These are phyloP conservation scores for Jaenimonas drosophilae DNA, from an alignment of 208 protist species.

Conservation along the genomic window DNA sequence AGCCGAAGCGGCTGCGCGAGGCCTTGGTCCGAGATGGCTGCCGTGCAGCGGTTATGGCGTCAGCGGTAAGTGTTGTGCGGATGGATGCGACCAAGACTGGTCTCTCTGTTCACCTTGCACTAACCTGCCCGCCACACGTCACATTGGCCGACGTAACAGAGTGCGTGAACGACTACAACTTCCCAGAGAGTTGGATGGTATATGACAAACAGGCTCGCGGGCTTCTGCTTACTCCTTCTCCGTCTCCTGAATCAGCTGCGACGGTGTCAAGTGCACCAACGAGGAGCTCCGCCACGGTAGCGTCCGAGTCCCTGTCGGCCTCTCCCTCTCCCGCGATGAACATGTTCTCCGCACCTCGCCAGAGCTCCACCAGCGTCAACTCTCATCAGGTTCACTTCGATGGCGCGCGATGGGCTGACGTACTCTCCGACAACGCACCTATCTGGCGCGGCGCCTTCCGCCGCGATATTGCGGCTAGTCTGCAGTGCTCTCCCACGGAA, in stretches of 20 bases:
- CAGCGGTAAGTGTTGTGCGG: neutral
- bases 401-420: too few species aligned
- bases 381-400: conserved; percentile 3
- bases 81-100: neutral
- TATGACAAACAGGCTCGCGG: too few species aligned
- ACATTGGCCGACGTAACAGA: neutral
- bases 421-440: too few species aligned
- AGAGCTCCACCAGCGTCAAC: neutral
- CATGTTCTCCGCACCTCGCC: neutral
- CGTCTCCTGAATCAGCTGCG: neutral
- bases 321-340: neutral
- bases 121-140: neutral
- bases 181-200: conserved; percentile 1
- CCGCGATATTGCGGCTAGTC: too few species aligned
- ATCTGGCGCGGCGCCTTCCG: too few species aligned
- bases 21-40: neutral
- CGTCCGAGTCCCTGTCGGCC: neutral
- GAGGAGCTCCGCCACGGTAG: neutral
- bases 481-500: too few species aligned
- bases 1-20: neutral
- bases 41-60: neutral
- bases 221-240: too few species aligned
- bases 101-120: neutral
- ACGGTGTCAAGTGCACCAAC: neutral
- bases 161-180: conserved; percentile 1